Percentiles rank a stretch among this genome's conserved stretches.
Evolutionary conservation across 345 rosid genomes (phyloP).

Genomic region (Eucalyptus cladocalyx): DNA sequence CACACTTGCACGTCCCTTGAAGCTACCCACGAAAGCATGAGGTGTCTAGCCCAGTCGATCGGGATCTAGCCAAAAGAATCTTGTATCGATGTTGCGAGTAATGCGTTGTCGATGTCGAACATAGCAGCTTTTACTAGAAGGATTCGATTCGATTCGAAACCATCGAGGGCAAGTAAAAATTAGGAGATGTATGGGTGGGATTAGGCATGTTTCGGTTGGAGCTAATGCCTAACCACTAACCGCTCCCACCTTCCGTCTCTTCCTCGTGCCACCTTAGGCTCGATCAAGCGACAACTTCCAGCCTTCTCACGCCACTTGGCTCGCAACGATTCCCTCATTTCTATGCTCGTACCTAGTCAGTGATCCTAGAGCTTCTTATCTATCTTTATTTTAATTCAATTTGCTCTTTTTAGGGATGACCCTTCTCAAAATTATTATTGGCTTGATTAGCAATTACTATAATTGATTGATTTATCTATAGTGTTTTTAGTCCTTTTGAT

Average conservation of each 20-base stretch:
- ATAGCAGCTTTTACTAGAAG: not conserved
- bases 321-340: not conserved
- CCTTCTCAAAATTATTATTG: not conserved
- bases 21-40: not conserved
- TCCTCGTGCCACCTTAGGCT: not conserved
- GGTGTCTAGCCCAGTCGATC: fast-evolving
- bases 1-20: not conserved
- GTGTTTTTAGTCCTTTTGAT: not conserved
- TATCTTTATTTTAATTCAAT: not conserved
- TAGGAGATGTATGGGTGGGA: not conserved
- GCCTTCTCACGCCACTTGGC: not conserved
- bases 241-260: not conserved
- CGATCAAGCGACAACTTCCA: not conserved
- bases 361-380: not conserved
- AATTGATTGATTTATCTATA: not conserved
- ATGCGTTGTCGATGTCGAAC: not conserved
- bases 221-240: not conserved
- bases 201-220: not conserved
- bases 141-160: not conserved
- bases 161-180: not conserved
- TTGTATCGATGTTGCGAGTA: fast-evolving
- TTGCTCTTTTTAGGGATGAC: not conserved
- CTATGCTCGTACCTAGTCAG: not conserved
- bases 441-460: not conserved
- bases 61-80: not conserved